Evolutionary conservation across 768 basidiomycete species (phyloP).

Genomic region (Lactifluus subvellereus): DNA sequence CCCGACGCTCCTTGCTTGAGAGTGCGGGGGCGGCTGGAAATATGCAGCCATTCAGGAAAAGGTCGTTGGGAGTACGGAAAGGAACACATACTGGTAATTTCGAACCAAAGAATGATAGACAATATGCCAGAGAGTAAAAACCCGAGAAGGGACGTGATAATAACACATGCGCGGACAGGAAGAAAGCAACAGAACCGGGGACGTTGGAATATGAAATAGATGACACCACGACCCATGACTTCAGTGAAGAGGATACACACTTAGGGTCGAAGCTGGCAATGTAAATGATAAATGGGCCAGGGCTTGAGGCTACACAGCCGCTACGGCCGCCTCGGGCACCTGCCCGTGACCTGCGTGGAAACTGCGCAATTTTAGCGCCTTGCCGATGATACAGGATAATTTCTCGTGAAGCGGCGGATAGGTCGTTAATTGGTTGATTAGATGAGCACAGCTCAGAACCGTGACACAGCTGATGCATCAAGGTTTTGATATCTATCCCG

Average conservation of each 20-base stretch:
- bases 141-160: conserved; percentile 47
- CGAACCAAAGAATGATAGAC: conserved; percentile 54
- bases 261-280: no score
- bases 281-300: no score
- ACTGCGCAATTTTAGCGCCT: no score
- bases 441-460: no score
- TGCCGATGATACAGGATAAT: no score
- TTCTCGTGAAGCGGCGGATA: no score
- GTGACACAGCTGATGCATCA: no score
- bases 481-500: no score
- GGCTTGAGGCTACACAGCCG: no score
- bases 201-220: conserved; percentile 21
- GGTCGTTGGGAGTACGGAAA: conserved; percentile 26
- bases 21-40: conserved; percentile 15
- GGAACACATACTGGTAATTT: conserved; percentile 47
- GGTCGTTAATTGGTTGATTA: no score
- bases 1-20: conserved; percentile 32
- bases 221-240: conserved; percentile 14
- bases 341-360: no score
- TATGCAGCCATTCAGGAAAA: conserved; percentile 29
- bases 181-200: conserved; percentile 55
- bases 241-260: neutral
- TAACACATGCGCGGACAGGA: conserved; percentile 56
- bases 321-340: no score
- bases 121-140: conserved; percentile 51